These are phyloP conservation scores for Isabelozyma pseudorhagii DNA, from an alignment of 805 yeast species.

Conservation along the genomic window DNA sequence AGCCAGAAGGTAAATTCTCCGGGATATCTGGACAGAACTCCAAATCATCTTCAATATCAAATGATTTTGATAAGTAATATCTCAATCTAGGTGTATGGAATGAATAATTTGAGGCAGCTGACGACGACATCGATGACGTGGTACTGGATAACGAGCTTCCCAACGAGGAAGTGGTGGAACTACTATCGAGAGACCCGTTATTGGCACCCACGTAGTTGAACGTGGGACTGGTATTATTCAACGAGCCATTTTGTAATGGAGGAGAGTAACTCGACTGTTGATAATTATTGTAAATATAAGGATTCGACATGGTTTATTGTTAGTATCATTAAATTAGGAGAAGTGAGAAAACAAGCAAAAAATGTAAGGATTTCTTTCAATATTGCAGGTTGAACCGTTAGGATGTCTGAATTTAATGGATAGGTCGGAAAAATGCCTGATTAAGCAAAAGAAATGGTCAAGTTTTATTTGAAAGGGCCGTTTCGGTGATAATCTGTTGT, in stretches of 20 bases:
- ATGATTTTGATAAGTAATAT: constrained; percentile 56
- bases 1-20: constrained; percentile 12
- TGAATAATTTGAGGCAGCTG: constrained; percentile 23
- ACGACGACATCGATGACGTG: constrained; percentile 1
- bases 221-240: constrained; percentile 23
- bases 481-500: background rate
- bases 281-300: constrained; percentile 31
- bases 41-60: constrained; percentile 60
- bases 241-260: constrained; percentile 16
- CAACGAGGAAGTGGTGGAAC: constrained; percentile 9
- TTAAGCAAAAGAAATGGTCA: background rate
- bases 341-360: background rate
- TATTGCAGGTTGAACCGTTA: too few relatives aligned
- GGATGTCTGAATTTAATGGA: too few relatives aligned
- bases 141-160: constrained; percentile 6
- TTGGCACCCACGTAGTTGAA: constrained; percentile 19
- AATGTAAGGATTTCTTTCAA: background rate
- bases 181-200: background rate
- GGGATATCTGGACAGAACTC: constrained; percentile 64
- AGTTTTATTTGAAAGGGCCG: background rate
- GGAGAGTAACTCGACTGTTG: constrained; percentile 29
- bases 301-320: constrained; percentile 26
- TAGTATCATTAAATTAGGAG: background rate
- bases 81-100: constrained; percentile 50
- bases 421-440: background rate